A percentile compares a stretch with the other conserved stretches of the same genome.
Evolutionary conservation across 805 yeast species (phyloP).

Genomic region (Yarrowia sp.): DNA sequence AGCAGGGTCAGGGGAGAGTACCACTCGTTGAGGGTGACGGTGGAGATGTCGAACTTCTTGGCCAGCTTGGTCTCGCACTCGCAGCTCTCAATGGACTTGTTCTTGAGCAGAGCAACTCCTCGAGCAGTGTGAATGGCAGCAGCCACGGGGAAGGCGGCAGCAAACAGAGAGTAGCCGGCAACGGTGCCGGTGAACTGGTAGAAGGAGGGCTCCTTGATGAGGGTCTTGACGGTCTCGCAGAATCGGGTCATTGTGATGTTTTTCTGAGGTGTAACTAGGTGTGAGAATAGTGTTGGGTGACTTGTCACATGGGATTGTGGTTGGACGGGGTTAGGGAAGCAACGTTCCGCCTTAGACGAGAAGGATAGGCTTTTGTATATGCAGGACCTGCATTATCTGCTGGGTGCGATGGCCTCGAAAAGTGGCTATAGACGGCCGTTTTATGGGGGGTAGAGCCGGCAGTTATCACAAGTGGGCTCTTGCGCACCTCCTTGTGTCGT

Average conservation of each 20-base stretch:
- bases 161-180: conserved; percentile 16
- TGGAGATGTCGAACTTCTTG: conserved; percentile 19
- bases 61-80: conserved; percentile 24
- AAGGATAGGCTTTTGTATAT: conserved; percentile 14
- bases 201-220: conserved; percentile 25
- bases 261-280: conserved; percentile 3
- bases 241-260: conserved; percentile 13
- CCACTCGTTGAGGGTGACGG: conserved; percentile 24
- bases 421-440: too few species aligned
- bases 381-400: conserved; percentile 19
- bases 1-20: conserved; percentile 22
- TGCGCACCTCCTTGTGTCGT: background rate
- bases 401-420: background rate
- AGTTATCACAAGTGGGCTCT: too few species aligned
- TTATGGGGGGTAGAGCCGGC: too few species aligned
- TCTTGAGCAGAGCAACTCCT: conserved; percentile 21
- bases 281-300: conserved; percentile 17
- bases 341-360: conserved; percentile 20
- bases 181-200: conserved; percentile 24
- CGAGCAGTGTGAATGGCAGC: conserved; percentile 26
- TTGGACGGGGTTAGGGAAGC: conserved; percentile 20
- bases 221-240: conserved; percentile 17
- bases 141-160: conserved; percentile 20
- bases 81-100: conserved; percentile 2
- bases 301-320: conserved; percentile 15